Evolutionary conservation across 371 early-diverging fungal species (phyloP), one percentile per base, ranked within the genome.

Genomic region (Mortierella sp.): DNA sequence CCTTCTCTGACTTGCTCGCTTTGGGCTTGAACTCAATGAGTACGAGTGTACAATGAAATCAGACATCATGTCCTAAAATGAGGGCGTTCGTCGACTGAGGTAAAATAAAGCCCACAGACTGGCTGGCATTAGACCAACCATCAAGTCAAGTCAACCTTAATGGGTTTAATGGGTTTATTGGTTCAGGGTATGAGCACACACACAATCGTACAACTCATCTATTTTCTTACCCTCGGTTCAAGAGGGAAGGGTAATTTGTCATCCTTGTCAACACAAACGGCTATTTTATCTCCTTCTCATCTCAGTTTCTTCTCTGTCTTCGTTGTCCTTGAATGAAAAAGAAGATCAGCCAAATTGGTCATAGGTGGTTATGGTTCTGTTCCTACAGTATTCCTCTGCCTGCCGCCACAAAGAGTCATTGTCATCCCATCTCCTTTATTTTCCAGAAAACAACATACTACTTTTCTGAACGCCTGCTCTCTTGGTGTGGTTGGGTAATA

Each of bases 51-150:
- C 56, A 56, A 56, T 2, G 24, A 24, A 60, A 16, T 35, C 63
- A 32, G 63, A 60, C 63, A 60, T 60, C 63, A 14, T 60, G 63
- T 60, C 63, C 56, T 16, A 60, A 60, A 60, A 29, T 60, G 63
- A 29, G 32, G 12, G 63, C 63, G 63, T 29, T 60, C 12, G 6
- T 21, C 18, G 55, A 41, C 55, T 55, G 55, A 55, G 55, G 55
- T 10, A 27, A 11, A 27, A 8, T 56, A 27, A 56, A 56, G 1
- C 10, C 6, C 12, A 5, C 32, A 35, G 32, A 7, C 16, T 60
- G 32, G 32, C 63, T 16, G 32, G 32, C 32, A 60, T 35, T 60
- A 14, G 63, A 32, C 63, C 16, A 32, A 32, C 63, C 5, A 27
- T 58, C 29, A 46, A 14, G 12, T 46, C n/a, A n/a, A n/a, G 21